These are phyloP conservation scores for Incumbomyces delicatus DNA, from an alignment of 2,329 filamentous ascomycete species.

Conservation along the genomic window DNA sequence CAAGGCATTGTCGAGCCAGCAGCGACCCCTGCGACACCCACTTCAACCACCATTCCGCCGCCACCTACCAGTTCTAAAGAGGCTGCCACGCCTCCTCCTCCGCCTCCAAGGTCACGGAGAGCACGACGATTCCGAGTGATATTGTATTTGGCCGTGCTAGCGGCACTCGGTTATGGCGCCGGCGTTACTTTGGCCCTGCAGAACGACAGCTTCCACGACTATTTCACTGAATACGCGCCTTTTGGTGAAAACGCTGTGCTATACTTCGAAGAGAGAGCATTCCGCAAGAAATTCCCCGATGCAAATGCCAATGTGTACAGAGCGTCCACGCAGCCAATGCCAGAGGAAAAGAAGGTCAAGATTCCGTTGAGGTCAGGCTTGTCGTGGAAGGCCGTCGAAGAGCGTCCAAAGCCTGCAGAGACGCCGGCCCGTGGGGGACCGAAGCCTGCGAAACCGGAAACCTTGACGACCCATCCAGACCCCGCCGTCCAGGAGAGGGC, in stretches of 20 bases:
- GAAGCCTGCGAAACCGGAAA: constrained; percentile 10
- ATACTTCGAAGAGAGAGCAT: constrained; percentile 91
- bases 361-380: constrained; percentile 80
- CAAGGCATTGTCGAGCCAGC: constrained; percentile 15
- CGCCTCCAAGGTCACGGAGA: constrained; percentile 47
- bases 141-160: constrained; percentile 65
- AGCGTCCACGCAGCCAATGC: constrained; percentile 35
- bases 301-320: constrained; percentile 44
- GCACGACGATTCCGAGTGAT: constrained; percentile 66
- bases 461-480: constrained; percentile 8
- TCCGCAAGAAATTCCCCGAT: constrained; percentile 70
- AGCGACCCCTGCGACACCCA: constrained; percentile 22
- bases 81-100: constrained; percentile 20
- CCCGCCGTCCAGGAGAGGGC: constrained; percentile 23
- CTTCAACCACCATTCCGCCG: constrained; percentile 26
- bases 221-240: constrained; percentile 94
- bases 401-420: constrained; percentile 39
- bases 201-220: constrained; percentile 97
- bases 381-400: constrained; percentile 65
- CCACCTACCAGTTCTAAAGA: constrained; percentile 22
- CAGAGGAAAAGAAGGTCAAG: constrained; percentile 58
- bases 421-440: neutral
- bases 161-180: constrained; percentile 69
- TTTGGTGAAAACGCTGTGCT: constrained; percentile 90
- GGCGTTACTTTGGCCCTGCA: constrained; percentile 87